Evolutionary conservation across 345 rosid species (phyloP).

Genomic region (Syzygium grande): DNA sequence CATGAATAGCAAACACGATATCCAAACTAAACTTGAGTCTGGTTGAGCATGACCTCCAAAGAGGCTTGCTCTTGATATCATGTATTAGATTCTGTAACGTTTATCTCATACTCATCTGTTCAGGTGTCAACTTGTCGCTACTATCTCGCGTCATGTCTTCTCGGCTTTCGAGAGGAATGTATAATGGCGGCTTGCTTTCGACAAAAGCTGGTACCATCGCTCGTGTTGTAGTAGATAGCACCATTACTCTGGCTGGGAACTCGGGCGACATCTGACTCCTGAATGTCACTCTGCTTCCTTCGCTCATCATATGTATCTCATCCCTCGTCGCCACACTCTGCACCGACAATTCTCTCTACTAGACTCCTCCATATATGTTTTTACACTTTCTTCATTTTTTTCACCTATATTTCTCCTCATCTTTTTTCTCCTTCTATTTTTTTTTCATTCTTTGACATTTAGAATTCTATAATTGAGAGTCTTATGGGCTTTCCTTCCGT

Average conservation of each 20-base stretch:
- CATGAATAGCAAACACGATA: neutral
- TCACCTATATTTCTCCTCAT: neutral
- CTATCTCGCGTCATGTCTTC: constrained; percentile 97
- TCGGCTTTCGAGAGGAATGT: constrained; percentile 89
- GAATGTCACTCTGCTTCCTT: constrained; percentile 83
- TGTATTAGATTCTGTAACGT: neutral
- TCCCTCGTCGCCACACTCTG: constrained; percentile 81
- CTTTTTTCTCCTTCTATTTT: neutral
- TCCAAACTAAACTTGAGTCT: neutral
- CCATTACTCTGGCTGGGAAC: constrained; percentile 87
- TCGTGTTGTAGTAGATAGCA: constrained; percentile 88
- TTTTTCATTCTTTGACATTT: neutral
- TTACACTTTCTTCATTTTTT: neutral
- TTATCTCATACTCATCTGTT: neutral
- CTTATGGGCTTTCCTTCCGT: too few species aligned
- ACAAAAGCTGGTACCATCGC: constrained; percentile 98
- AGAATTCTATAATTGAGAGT: too few species aligned
- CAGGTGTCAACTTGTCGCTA: constrained; percentile 88
- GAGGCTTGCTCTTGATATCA: neutral
- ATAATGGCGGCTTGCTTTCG: constrained; percentile 88
- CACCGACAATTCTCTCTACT: constrained; percentile 93
- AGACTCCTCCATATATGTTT: constrained; percentile 2
- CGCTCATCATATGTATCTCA: constrained; percentile 58
- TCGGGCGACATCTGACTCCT: constrained; percentile 58
- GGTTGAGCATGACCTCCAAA: neutral